Percentiles rank a stretch among this genome's conserved stretches.
phyloP scores from a whole-genome alignment of 495 filamentous ascomycete species.

The Amphirosellinia nigrospora region DNA sequence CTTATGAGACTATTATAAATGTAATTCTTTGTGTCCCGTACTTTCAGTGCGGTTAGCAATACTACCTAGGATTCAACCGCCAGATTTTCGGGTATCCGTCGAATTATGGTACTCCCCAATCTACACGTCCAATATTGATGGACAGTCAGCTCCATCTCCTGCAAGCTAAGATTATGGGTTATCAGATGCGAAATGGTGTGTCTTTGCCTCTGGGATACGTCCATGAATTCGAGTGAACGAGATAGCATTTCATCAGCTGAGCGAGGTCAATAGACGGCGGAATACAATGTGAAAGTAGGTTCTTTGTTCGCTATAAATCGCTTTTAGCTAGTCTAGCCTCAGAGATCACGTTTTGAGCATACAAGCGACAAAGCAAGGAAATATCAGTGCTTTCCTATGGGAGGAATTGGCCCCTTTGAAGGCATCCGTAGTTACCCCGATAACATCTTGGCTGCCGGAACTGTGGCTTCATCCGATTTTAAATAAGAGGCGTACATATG shows the following conservation, averaged over 20 bases:
- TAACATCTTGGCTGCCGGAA: neutral
- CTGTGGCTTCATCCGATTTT: neutral
- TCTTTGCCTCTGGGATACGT: neutral
- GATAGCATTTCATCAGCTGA: neutral
- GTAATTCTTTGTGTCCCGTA: too few species aligned
- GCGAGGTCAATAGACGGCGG: neutral
- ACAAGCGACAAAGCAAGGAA: neutral
- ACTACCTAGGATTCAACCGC: too few species aligned
- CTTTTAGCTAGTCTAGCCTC: constrained; percentile 5
- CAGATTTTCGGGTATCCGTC: too few species aligned
- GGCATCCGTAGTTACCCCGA: neutral
- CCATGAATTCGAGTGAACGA: neutral
- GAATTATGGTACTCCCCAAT: too few species aligned
- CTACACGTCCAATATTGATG: too few species aligned
- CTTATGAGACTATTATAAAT: too few species aligned
- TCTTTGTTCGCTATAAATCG: neutral
- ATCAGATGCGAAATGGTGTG: too few species aligned
- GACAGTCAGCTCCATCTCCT: too few species aligned
- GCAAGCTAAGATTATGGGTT: too few species aligned
- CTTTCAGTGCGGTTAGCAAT: too few species aligned
- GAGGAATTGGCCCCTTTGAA: too few species aligned
- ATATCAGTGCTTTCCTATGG: neutral
- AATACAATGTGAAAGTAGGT: neutral
- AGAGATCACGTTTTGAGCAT: neutral
- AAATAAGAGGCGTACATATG: neutral